These are phyloP conservation scores for Fusarium piperis DNA, from an alignment of 2,329 filamentous ascomycete species.

Conservation along the genomic window DNA sequence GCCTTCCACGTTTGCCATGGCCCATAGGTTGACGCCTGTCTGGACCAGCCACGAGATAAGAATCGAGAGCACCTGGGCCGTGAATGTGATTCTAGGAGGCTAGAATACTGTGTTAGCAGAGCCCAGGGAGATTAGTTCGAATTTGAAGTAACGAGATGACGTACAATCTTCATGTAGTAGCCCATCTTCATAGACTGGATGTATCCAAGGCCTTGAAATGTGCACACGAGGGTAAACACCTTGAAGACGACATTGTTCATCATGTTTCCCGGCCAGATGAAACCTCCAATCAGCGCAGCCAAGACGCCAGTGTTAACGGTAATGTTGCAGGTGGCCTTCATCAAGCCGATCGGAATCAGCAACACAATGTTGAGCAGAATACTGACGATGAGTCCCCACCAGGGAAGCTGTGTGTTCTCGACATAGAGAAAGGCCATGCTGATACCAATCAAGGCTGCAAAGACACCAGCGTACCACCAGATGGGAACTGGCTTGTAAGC, in stretches of 20 bases:
- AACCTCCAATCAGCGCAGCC: not conserved
- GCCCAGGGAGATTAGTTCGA: too few relatives aligned
- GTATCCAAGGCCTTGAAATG: constrained; percentile 45
- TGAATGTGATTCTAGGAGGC: constrained; percentile 55
- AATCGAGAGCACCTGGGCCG: constrained; percentile 56
- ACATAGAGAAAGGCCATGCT: not conserved
- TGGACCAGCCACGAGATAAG: constrained; percentile 43
- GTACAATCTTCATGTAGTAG: constrained; percentile 59
- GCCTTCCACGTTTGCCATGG: not conserved
- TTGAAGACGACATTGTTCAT: constrained; percentile 37
- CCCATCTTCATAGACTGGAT: constrained; percentile 56
- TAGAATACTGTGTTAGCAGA: not conserved
- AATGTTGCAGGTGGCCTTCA: not conserved
- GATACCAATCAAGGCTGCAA: not conserved
- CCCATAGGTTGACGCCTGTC: constrained; percentile 48
- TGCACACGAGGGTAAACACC: constrained; percentile 12
- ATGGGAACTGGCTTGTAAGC: not conserved
- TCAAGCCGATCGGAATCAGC: not conserved
- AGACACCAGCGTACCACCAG: not conserved
- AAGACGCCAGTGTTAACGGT: not conserved
- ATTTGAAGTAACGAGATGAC: not conserved
- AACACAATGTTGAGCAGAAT: not conserved
- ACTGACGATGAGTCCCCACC: not conserved
- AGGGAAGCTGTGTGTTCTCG: not conserved
- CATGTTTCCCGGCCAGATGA: constrained; percentile 19